Base-by-base conservation (phyloP, 164 flowering plant genomes). In the Nymphaea thermarum region DNA sequence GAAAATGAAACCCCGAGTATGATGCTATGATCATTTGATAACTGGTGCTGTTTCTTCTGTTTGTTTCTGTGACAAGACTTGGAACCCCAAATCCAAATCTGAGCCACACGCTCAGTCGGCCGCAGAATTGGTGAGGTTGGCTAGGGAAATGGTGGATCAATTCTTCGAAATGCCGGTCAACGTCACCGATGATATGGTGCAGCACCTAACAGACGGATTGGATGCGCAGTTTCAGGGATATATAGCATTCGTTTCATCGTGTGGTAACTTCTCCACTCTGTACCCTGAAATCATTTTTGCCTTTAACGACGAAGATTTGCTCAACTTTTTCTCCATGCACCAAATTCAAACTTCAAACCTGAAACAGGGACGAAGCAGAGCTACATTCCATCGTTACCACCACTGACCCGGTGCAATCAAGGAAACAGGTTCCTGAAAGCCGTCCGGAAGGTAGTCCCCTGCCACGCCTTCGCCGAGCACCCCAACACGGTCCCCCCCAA, bases 21-120 rank as follows among this genome's bases (percentile, higher is more conserved):
- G 55, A 47, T 47, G 7, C 55, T 47, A 7, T 47, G 57, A 10
- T 51, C 14, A 10, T 8, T 51, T 51, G 57, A 14, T 51, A 15
- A 10, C 12, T 47, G 7, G 2, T 47, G 11, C 55, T 47, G 7
- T 47, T 47, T 47, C 55, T 55, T 55, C 60, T 55, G 10, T 16
- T 55, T 55, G 1, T 16, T 55, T 55, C 60, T 16, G 41, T 3
- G 15, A 62, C 16, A 75, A 95, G 98, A 95, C 94, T 70, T 95
- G 99, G 99, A 91, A 86, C 63, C 94, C 98, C 12, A 92, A 82
- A 74, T 95, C 99, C n/a, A 92, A 92, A 80, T 69, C 80, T 11
- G 97, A 95, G 68, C 94, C 93, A 0, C 83, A 86, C 66, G 96
- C 96, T n/a, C 85, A 84, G 43, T 87, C 99, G 5, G 98, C 85